phyloP scores from a whole-genome alignment of 169 alveolate species.

The Cyclospora cayetanensis region DNA sequence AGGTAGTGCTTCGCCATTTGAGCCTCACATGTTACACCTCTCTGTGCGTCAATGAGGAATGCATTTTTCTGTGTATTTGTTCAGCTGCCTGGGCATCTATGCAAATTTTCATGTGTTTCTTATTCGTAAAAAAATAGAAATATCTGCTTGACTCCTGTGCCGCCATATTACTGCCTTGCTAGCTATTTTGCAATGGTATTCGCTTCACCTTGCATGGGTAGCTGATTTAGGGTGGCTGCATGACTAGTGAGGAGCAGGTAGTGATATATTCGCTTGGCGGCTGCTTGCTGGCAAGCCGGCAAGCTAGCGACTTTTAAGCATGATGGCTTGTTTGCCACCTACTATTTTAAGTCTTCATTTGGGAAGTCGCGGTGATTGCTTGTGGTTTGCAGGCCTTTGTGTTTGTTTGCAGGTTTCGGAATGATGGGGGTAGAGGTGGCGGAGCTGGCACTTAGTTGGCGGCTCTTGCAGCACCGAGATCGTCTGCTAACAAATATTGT shows the following conservation, averaged over 20 bases:
- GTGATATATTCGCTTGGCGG: too few species aligned
- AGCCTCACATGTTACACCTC: background rate
- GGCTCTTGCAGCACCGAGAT: conserved; percentile 82
- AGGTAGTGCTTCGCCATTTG: background rate
- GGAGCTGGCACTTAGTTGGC: conserved; percentile 85
- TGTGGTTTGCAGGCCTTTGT: background rate
- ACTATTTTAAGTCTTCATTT: too few species aligned
- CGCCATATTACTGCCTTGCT: background rate
- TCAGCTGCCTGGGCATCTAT: background rate
- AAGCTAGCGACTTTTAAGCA: too few species aligned
- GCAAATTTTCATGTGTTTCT: background rate
- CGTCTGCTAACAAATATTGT: conserved; percentile 80
- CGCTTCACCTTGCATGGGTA: too few species aligned
- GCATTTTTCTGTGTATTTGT: background rate
- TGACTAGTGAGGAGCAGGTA: too few species aligned
- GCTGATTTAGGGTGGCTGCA: too few species aligned
- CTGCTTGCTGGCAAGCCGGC: too few species aligned
- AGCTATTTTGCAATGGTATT: background rate
- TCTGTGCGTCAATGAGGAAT: background rate
- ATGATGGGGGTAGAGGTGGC: conserved; percentile 84
- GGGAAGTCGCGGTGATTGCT: too few species aligned
- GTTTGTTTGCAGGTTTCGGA: conserved; percentile 78
- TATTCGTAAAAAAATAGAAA: background rate
- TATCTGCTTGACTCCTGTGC: background rate
- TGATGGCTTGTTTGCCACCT: too few species aligned